Percentiles rank a stretch among this genome's conserved stretches.
Conservation (phyloP, 768 basidiomycete genomes). For the Lepiota venenata region DNA sequence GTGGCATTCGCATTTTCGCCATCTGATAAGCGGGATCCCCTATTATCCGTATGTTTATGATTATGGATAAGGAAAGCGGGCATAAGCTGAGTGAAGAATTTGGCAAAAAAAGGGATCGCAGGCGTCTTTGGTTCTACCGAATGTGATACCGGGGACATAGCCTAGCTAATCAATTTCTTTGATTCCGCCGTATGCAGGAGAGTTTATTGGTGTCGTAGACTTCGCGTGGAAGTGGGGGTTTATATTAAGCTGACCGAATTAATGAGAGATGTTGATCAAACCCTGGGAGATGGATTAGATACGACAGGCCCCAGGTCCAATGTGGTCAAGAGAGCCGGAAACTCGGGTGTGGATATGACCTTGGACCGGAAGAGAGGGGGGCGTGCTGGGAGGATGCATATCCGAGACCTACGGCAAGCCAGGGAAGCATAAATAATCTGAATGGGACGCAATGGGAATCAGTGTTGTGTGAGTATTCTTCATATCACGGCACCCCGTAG, state of each 20-base stretch:
- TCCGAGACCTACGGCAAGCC: too few relatives aligned
- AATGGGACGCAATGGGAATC: too few relatives aligned
- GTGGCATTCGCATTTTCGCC: slow-evolving; percentile 4
- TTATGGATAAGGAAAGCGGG: not conserved
- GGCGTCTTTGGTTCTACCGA: slow-evolving; percentile 2
- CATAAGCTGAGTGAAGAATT: slow-evolving; percentile 1
- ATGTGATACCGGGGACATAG: not conserved
- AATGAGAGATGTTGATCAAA: slow-evolving; percentile 1
- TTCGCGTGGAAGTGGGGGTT: too few relatives aligned
- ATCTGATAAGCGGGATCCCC: not conserved
- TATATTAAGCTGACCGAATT: not conserved
- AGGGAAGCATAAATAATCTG: too few relatives aligned
- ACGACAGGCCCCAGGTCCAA: not conserved
- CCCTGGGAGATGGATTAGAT: not conserved
- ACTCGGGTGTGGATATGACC: slow-evolving; percentile 3
- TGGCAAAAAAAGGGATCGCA: slow-evolving; percentile 2
- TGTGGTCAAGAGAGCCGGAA: slow-evolving; percentile 2
- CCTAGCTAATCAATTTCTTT: slow-evolving; percentile 4
- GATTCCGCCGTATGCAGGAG: too few relatives aligned
- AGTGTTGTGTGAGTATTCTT: too few relatives aligned
- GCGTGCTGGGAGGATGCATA: too few relatives aligned
- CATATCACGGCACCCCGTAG: too few relatives aligned
- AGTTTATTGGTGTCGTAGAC: too few relatives aligned
- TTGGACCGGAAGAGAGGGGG: too few relatives aligned
- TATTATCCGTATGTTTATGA: not conserved